Evolutionary conservation across 1,284 basidiomycete species (phyloP), one percentile per base, ranked within the genome.

Genomic region (Apiotrichum brassicae): DNA sequence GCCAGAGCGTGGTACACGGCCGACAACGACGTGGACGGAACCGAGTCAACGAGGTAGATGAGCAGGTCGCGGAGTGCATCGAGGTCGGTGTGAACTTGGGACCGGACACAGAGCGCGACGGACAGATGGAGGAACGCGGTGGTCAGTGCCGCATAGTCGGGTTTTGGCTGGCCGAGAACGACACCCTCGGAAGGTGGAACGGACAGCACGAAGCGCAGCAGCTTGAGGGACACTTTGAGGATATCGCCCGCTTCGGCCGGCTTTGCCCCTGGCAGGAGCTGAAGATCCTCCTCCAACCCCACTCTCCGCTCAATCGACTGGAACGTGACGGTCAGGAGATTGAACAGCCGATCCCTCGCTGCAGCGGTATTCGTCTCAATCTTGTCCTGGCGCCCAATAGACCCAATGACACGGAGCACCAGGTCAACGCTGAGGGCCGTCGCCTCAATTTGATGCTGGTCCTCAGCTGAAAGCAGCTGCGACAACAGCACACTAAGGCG

Each of bases 241-340:
- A 64, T 45, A 9, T 62, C 56, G 12, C 55, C 63, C 1, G 64
- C 55, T 25, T 61, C 54, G 5, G 64, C 60, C 2, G 64, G 65
- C 5, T 57, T 50, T 2, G 57, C 51, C 11, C 60, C 62, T 13
- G 57, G 54, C 9, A 59, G 48, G 3, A 65, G 24, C 32, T 61
- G 53, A 25, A 59, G 30, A 19, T 67, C 61, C 13, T 49, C 56
- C 24, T 59, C 61, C 5, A 55, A 37, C 11, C 55, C 43, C 13
- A 68, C 25, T 11, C 62, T 58, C n/a, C 68, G 47, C 41, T 68
- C 66, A n/a, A 68, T 50, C 4, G 60, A 54, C 42, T 70, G 65
- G 46, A 71, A 49, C 9, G 60, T 61, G 9, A 66, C 51, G 3
- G 61, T 57, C n/a, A 69, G 42, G 16, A 68, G 46, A 28, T 64